phyloP scores from a whole-genome alignment of 768 basidiomycete species.

The Boletellus ananas region DNA sequence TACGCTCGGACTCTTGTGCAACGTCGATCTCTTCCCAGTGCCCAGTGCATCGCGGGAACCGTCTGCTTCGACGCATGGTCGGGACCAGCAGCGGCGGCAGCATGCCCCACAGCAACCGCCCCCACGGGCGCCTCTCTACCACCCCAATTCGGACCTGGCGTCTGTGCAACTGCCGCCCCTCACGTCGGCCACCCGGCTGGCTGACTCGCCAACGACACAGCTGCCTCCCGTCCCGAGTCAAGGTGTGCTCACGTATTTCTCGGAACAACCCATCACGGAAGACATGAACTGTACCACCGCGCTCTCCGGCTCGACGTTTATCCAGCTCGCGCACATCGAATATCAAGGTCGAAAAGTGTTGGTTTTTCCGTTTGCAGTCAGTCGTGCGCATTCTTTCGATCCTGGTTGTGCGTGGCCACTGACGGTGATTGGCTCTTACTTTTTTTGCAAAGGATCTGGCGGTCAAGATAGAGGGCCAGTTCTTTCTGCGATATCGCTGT shows the following conservation, averaged over 20 bases:
- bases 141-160: conserved; percentile 11
- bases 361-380: conserved; percentile 64
- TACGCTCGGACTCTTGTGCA: conserved; percentile 67
- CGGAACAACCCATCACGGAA: conserved; percentile 44
- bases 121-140: conserved; percentile 13
- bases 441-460: conserved; percentile 52
- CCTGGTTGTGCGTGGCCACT: neutral
- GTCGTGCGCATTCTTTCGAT: conserved; percentile 13
- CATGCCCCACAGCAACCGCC: conserved; percentile 9
- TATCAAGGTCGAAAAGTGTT: conserved; percentile 49
- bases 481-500: conserved; percentile 66
- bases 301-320: conserved; percentile 61
- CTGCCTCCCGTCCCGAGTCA: conserved; percentile 14
- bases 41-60: conserved; percentile 23
- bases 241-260: conserved; percentile 44
- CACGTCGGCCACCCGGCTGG: conserved; percentile 11
- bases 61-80: conserved; percentile 1
- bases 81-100: conserved; percentile 14
- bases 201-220: conserved; percentile 2
- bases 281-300: conserved; percentile 42
- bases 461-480: conserved; percentile 61
- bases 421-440: neutral
- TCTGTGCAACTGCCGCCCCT: conserved; percentile 23
- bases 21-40: conserved; percentile 72
- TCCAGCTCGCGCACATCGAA: conserved; percentile 52